Evolutionary conservation across 164 flowering plant genomes (phyloP), one percentile per base, ranked within the genome.

Genomic region (Aristolochia fimbriata): DNA sequence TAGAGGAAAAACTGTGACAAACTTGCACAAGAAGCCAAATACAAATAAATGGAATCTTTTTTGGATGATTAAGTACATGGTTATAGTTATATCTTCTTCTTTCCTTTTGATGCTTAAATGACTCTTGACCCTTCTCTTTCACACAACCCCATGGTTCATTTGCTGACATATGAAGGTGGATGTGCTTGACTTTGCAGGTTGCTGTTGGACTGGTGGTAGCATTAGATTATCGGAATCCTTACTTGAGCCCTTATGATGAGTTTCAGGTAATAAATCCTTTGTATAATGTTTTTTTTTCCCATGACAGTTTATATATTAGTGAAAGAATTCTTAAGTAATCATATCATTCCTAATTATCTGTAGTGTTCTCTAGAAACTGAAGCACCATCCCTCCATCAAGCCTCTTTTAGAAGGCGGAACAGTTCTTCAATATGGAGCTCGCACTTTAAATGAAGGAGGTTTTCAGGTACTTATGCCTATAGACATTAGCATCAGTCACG

Each of bases 371-470:
- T 63, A 93, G 99, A 94, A 79, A 81, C 71, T 91, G 37, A 94
- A 94, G 73, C 84, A 82, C 58, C 99, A 94, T 76, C 96, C 99
- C 65, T 72, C 91, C 47, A 91, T 94, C 73, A 80, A 62, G 70
- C 73, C 85, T 25, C 70, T 88, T 56, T 72, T 94, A 59, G 87
- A 91, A 80, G 97, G 93, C 66, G 99, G 96, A 64, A 85, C 77
- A 47, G 96, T 83, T 59, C 77, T 94, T 46, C 88, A 94, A 48
- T 94, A 94, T 81, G 99, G 99, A 58, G 99, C 99, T 66, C 92
- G 97, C 25, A 81, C 96, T 58, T 74, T 94, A 55, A 94, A 94
- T 80, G 99, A 94, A 78, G 99, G 99, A 15, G 99, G 99, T 59
- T 79, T 82, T 78, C 99, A 94, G 95, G 99, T 93, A 66, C 48